A percentile compares a stretch with the other conserved stretches of the same genome.
Conservation (phyloP, 345 rosid species). For the Rubroshorea leprosula region DNA sequence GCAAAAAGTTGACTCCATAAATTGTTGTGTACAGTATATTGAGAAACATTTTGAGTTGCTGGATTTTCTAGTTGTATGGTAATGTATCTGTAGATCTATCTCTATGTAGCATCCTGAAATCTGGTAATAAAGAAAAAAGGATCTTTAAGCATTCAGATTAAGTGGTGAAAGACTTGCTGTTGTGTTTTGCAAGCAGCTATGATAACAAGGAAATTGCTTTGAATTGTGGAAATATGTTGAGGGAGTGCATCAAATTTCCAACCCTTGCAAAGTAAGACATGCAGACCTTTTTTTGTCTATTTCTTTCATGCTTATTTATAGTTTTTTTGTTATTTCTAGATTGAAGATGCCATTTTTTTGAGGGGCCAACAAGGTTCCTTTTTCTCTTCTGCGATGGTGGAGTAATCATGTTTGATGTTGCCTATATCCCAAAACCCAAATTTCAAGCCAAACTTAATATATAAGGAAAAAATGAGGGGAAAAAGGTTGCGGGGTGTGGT, state of each 20-base stretch:
- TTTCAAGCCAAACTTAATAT: not conserved
- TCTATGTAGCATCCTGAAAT: too few species aligned
- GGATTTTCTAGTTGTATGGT: slow-evolving; percentile 78
- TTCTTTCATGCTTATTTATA: slow-evolving; percentile 12
- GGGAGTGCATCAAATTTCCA: slow-evolving; percentile 97
- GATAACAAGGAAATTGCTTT: slow-evolving; percentile 92
- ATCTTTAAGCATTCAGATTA: slow-evolving; percentile 8
- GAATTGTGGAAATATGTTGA: slow-evolving; percentile 84
- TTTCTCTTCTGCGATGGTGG: not conserved
- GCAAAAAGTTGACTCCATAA: slow-evolving; percentile 61
- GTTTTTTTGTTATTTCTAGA: slow-evolving; percentile 6
- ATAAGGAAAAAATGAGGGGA: not conserved
- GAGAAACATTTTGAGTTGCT: slow-evolving; percentile 83
- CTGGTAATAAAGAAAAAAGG: too few species aligned
- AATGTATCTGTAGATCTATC: slow-evolving; percentile 4
- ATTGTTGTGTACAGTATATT: slow-evolving; percentile 69
- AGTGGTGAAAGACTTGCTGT: slow-evolving; percentile 3
- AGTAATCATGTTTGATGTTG: not conserved
- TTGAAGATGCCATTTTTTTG: not conserved
- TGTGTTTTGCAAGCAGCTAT: slow-evolving; percentile 55
- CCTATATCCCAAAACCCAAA: not conserved
- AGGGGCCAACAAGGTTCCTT: not conserved
- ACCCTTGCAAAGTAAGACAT: slow-evolving; percentile 81
- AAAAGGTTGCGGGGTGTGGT: not conserved
- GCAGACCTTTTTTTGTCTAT: slow-evolving; percentile 17